A percentile compares a stretch with the other conserved stretches of the same genome.
Conservation (phyloP, 345 rosid species). For the Mangifera indica region DNA sequence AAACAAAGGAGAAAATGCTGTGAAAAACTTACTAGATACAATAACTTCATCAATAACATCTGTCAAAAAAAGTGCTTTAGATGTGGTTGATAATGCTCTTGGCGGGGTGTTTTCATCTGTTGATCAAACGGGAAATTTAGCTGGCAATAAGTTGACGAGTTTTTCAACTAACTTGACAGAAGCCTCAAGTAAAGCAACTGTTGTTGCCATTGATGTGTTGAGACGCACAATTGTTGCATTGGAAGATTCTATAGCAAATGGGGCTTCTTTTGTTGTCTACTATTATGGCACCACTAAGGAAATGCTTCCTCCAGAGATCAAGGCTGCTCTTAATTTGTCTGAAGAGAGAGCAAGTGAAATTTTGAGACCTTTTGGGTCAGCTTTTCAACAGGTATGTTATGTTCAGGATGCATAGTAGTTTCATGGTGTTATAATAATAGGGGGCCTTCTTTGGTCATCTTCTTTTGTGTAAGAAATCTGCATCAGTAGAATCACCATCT, state of each 20-base stretch:
- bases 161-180: conserved; percentile 56
- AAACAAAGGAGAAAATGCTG: conserved; percentile 49
- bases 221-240: conserved; percentile 56
- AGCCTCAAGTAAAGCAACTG: conserved; percentile 54
- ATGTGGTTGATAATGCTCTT: conserved; percentile 53
- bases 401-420: conserved; percentile 20
- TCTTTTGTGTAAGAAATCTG: conserved; percentile 1
- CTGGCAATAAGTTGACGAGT: conserved; percentile 43
- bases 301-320: conserved; percentile 68
- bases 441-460: neutral
- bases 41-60: conserved; percentile 55
- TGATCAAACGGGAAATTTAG: conserved; percentile 58
- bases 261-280: conserved; percentile 61
- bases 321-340: conserved; percentile 50
- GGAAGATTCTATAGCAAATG: conserved; percentile 64
- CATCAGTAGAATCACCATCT: neutral
- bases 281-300: conserved; percentile 73
- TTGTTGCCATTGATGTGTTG: conserved; percentile 55
- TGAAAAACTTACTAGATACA: conserved; percentile 57
- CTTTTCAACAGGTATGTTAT: conserved; percentile 64
- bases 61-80: conserved; percentile 54
- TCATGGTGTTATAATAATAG: neutral
- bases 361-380: conserved; percentile 57
- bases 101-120: conserved; percentile 43
- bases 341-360: conserved; percentile 61